Evolutionary conservation across 257 asterid genomes (phyloP).

Genomic region (Thymus quinquecostatus): DNA sequence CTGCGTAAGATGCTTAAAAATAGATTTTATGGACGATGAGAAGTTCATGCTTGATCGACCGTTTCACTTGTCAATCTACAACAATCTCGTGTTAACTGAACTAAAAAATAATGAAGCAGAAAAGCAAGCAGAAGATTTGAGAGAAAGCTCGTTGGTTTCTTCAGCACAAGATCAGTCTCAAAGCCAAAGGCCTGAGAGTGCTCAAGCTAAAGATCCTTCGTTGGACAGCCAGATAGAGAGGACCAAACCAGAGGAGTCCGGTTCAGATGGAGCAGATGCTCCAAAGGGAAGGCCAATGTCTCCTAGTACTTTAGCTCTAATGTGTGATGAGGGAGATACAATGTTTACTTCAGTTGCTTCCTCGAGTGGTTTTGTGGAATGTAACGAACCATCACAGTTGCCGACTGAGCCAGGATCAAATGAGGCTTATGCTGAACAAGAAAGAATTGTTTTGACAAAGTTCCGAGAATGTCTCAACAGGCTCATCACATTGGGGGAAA

Average conservation of each 20-base stretch:
- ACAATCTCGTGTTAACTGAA: conserved; percentile 9
- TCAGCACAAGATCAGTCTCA: conserved; percentile 51
- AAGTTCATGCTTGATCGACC: not conserved
- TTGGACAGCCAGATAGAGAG: conserved; percentile 50
- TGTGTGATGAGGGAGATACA: conserved; percentile 91
- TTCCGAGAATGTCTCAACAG: conserved; percentile 92
- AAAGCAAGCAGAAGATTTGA: conserved; percentile 51
- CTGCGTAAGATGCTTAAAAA: not conserved
- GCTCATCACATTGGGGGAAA: conserved; percentile 89
- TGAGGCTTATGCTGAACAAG: conserved; percentile 80
- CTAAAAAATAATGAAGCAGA: conserved; percentile 42
- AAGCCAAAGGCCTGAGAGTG: conserved; percentile 51
- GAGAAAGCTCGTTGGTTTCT: conserved; percentile 51
- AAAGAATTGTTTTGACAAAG: conserved; percentile 79
- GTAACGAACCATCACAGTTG: conserved; percentile 51
- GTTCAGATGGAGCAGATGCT: conserved; percentile 64
- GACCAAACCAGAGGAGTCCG: conserved; percentile 48
- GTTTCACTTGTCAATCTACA: not conserved
- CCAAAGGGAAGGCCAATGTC: conserved; percentile 84
- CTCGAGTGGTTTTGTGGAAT: conserved; percentile 50
- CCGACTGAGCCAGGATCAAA: conserved; percentile 56
- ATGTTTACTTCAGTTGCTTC: conserved; percentile 64
- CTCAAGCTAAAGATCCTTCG: conserved; percentile 38
- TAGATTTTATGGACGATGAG: not conserved
- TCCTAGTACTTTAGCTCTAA: conserved; percentile 92